Conservation (phyloP, 805 yeast species). For the Metschnikowia peoriensis region DNA sequence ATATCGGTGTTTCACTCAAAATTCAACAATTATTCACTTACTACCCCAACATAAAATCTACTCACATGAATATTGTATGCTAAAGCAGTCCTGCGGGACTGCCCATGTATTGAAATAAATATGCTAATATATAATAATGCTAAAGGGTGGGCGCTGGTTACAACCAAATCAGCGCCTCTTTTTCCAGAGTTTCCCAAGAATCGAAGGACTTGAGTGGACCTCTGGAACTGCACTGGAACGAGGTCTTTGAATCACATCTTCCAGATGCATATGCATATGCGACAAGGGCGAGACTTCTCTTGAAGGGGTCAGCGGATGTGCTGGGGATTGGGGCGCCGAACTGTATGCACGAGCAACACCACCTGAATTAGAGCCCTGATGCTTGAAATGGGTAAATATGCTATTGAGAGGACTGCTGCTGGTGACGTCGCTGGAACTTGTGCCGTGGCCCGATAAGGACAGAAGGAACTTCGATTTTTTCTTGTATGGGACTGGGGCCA, state of each 20-base stretch:
- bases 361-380: constrained; percentile 6
- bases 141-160: not conserved
- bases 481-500: constrained; percentile 15
- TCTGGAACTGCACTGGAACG: constrained; percentile 10
- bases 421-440: constrained; percentile 12
- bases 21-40: too few relatives aligned
- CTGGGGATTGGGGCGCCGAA: constrained; percentile 17
- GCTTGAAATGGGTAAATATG: constrained; percentile 9
- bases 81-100: not conserved
- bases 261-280: not conserved
- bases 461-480: constrained; percentile 11
- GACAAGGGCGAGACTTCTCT: constrained; percentile 9
- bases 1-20: too few relatives aligned
- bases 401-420: constrained; percentile 5
- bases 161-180: constrained; percentile 14
- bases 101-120: not conserved
- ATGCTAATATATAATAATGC: constrained; percentile 3
- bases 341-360: constrained; percentile 11
- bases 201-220: constrained; percentile 10
- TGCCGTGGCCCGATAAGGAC: constrained; percentile 5
- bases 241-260: constrained; percentile 9
- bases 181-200: constrained; percentile 21
- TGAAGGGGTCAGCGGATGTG: constrained; percentile 5
- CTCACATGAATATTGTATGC: not conserved
- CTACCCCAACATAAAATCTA: too few relatives aligned